Percentiles rank a stretch among this genome's conserved stretches.
These are phyloP conservation scores for Williopsis jadinii DNA, from an alignment of 1,139 yeast species.

Conservation along the genomic window DNA sequence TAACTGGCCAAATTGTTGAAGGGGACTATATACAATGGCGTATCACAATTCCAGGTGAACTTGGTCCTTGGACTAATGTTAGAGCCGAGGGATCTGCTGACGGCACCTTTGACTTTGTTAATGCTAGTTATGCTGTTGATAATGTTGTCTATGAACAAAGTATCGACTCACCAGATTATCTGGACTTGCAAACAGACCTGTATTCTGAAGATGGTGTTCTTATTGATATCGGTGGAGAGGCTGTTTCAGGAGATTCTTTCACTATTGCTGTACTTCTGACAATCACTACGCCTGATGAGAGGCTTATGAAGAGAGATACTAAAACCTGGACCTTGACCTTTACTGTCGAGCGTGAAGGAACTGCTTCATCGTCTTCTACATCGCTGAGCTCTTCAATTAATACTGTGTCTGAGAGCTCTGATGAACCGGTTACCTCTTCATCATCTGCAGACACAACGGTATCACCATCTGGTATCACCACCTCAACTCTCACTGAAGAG, in stretches of 20 bases:
- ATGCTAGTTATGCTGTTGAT: slow-evolving; percentile 12
- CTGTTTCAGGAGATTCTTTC: slow-evolving; percentile 1
- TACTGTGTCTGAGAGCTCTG: not conserved
- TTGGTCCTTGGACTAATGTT: slow-evolving; percentile 3
- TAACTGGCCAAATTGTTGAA: slow-evolving; percentile 2
- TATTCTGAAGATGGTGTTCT: not conserved
- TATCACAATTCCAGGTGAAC: slow-evolving; percentile 4
- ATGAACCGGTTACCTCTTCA: not conserved
- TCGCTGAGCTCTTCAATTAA: not conserved
- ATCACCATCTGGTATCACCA: not conserved
- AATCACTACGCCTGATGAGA: not conserved
- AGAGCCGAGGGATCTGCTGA: not conserved
- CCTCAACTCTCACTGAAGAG: not conserved
- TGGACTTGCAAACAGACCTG: not conserved
- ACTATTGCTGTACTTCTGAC: slow-evolving; percentile 2
- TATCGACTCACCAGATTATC: not conserved
- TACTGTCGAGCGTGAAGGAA: not conserved
- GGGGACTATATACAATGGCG: slow-evolving; percentile 1
- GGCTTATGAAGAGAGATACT: not conserved
- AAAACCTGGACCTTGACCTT: not conserved
- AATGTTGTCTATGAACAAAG: slow-evolving; percentile 1
- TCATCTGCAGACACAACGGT: not conserved
- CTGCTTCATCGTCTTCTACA: not conserved
- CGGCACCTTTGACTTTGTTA: not conserved
- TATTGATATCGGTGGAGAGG: slow-evolving; percentile 5